These are phyloP conservation scores for Globisporangium parvum DNA, from an alignment of 352 stramenopile species.

Conservation along the genomic window DNA sequence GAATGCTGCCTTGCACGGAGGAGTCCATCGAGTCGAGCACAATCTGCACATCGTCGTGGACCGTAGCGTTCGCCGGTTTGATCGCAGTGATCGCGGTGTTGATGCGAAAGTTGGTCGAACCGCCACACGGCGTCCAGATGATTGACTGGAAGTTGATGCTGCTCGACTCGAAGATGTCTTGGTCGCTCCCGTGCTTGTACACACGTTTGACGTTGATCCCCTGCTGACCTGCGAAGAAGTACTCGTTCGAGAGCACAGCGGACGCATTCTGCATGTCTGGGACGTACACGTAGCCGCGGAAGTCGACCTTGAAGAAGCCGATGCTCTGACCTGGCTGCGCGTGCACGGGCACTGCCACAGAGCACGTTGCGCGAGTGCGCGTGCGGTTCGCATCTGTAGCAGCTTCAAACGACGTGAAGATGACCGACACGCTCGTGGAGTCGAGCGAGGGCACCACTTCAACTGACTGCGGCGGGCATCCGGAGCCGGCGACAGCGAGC, in stretches of 20 bases:
- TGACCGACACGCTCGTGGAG: constrained; percentile 20
- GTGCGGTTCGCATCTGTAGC: constrained; percentile 1
- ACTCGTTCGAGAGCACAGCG: constrained; percentile 22
- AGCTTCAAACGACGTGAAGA: constrained; percentile 18
- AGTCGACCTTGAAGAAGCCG: constrained; percentile 32
- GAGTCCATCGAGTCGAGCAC: constrained; percentile 25
- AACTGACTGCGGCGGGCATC: constrained; percentile 13
- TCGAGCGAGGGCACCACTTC: constrained; percentile 9
- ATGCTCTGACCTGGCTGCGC: constrained; percentile 14
- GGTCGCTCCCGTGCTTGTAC: constrained; percentile 13
- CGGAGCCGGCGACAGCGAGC: constrained; percentile 16
- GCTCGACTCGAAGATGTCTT: constrained; percentile 22
- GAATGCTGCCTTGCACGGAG: constrained; percentile 17
- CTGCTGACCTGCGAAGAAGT: constrained; percentile 28
- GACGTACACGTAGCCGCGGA: constrained; percentile 27
- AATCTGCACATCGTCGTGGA: constrained; percentile 18
- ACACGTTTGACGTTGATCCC: constrained; percentile 9
- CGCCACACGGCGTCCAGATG: constrained; percentile 29
- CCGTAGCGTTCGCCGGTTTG: not conserved
- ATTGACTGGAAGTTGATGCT: constrained; percentile 21
- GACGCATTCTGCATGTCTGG: constrained; percentile 8
- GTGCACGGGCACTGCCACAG: constrained; percentile 21
- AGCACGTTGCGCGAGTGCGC: constrained; percentile 16
- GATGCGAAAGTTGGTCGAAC: constrained; percentile 28
- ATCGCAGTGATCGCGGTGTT: constrained; percentile 19